Evolutionary conservation across 2,329 filamentous ascomycete species (phyloP).

Genomic region (Raffaelea ambrosiae): DNA sequence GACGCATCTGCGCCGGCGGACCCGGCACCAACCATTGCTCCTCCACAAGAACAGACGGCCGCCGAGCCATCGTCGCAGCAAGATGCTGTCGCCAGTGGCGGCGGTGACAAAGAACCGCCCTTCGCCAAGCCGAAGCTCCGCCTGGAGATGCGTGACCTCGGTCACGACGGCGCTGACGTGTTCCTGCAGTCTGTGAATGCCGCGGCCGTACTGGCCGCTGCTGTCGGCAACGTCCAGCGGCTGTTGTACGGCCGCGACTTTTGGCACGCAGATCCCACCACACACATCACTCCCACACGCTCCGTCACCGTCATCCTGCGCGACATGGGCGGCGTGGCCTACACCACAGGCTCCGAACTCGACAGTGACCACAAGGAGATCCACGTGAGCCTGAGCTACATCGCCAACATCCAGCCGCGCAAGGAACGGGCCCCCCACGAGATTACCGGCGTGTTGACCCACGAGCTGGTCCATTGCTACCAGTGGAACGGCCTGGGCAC

Average conservation of each 20-base stretch:
- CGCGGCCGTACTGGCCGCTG: conserved; percentile 49
- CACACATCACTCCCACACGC: conserved; percentile 55
- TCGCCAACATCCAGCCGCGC: conserved; percentile 36
- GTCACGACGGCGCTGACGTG: conserved; percentile 49
- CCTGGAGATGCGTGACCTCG: conserved; percentile 49
- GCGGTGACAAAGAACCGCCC: not conserved
- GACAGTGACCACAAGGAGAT: conserved; percentile 89
- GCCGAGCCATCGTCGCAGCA: too few relatives aligned
- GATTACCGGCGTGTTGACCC: conserved; percentile 74
- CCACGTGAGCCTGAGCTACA: conserved; percentile 74
- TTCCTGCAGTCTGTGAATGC: conserved; percentile 63
- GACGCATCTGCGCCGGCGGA: too few relatives aligned
- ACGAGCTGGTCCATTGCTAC: conserved; percentile 93
- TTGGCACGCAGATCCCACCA: conserved; percentile 29
- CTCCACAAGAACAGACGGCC: too few relatives aligned
- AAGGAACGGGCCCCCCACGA: conserved; percentile 43
- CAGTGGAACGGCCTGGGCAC: conserved; percentile 62
- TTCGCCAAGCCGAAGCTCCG: conserved; percentile 48
- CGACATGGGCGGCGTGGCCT: conserved; percentile 76
- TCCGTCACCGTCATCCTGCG: conserved; percentile 79
- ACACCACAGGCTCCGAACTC: conserved; percentile 72
- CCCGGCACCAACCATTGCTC: too few relatives aligned
- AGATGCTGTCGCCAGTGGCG: too few relatives aligned
- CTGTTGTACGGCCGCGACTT: conserved; percentile 57
- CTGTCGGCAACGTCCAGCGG: conserved; percentile 59